Base-by-base conservation (phyloP, 1,284 basidiomycete genomes). In the Mixia osmundae region DNA sequence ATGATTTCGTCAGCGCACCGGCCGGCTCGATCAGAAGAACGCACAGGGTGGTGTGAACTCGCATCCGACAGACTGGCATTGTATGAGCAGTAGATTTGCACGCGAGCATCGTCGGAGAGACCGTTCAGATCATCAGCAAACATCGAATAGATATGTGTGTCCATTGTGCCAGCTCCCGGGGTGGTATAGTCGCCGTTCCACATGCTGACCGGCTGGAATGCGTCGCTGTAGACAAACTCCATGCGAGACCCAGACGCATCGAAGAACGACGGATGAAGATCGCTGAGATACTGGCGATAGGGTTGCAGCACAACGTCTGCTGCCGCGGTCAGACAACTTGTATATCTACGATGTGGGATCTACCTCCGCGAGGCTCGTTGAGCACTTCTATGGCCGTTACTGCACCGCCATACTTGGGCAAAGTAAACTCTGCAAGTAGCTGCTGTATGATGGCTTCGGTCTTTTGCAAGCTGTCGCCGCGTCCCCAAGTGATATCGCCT, bases 191-290 rank as follows among this genome's bases (percentile, higher is more conserved):
- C 76, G 29, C 69, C 68, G 35, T 62, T 56, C 76, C 77, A 89
- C 48, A 66, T 74, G 40, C 62, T 66, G 23, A 80, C 58, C 23
- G 68, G 61, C 54, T 82, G 71, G 66, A 91, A 78, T 3, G 76
- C 80, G 52, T 91, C 87, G 50, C 78, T n/a, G n/a, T n/a, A n/a
- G n/a, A n/a, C n/a, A n/a, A n/a, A n/a, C n/a, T n/a, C n/a, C n/a
- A n/a, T n/a, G n/a, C n/a, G n/a, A n/a, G n/a, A n/a, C n/a, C n/a
- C n/a, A n/a, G n/a, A n/a, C n/a, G n/a, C n/a, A n/a, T n/a, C n/a
- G n/a, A n/a, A n/a, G 72, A 36, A 89, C 66, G 39, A 82, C 61
- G 14, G 18, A 78, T 51, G 2, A 68, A n/a, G 46, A 40, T 3
- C 64, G 66, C 3, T 53, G 61, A 4, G 55, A 57, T 9, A 72